Evolutionary conservation across 805 yeast genomes (phyloP), one percentile per base, ranked within the genome.

Genomic region (Candida sphagnicola): DNA sequence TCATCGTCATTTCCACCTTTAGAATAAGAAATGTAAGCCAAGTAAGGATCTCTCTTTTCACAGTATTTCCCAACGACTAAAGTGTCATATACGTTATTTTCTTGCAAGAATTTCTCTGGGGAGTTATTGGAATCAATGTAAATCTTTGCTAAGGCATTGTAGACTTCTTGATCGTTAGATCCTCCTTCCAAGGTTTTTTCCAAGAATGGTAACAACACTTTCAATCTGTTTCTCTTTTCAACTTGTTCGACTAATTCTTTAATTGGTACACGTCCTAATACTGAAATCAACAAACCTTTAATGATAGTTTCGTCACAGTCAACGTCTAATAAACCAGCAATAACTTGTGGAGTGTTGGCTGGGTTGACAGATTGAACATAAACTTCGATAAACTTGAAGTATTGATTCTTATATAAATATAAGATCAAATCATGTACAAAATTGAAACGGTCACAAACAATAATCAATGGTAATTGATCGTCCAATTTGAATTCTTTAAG

Each of bases 301-400:
- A 93, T 88, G 51, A 88, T 83, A 41, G 67, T 64, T 64, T 93
- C 99, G 51, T 93, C 98, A 67, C 97, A 90, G 64, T 93, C 99
- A 50, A 93, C 98, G 61, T 93, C 99, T 49, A 93, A 72, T 56
- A 93, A 74, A 33, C 95, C 98, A 45, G 96, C 99, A 55, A 93
- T 78, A 46, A 93, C 99, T 64, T 90, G 95, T 5, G 99, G 95
- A 13, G 99, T 87, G 61, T 85, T 87, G 6, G 95, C 72, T 38
- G 99, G 96, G 67, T 93, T 93, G 37, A 93, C 98, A 60, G 89
- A 95, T 70, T 93, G 98, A 40, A 93, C 99, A 56, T 91, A 93
- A 35, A 93, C 95, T 70, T 93, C 98, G 64, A 93, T 93, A 54
- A 91, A 93, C 65, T 93, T 89, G 79, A 89, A 86, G 67, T 82